Evolutionary conservation across 23 red algal genomes (phyloP).

Genomic region (Gracilariopsis chorda): DNA sequence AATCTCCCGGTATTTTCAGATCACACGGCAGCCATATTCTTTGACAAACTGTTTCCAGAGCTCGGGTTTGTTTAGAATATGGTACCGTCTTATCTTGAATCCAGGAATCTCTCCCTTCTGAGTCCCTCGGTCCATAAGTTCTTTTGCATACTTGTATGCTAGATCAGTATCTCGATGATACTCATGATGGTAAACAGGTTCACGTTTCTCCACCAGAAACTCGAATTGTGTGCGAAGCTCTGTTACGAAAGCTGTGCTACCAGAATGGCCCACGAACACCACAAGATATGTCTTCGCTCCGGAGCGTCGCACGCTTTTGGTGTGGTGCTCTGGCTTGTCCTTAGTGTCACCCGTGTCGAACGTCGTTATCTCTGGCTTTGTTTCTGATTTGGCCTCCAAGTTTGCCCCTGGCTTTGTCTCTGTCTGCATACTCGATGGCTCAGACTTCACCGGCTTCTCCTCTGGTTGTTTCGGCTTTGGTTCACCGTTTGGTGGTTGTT

Average conservation of each 20-base stretch:
- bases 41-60: constrained; percentile 18
- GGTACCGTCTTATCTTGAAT: constrained; percentile 68
- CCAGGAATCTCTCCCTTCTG: constrained; percentile 45
- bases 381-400: no score
- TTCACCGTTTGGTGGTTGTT: no score
- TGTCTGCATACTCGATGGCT: no score
- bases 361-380: not conserved
- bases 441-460: no score
- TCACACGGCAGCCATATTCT: constrained; percentile 57
- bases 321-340: constrained; percentile 3
- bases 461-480: no score
- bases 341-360: no score
- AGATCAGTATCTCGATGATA: constrained; percentile 41
- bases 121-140: constrained; percentile 39
- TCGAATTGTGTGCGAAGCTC: constrained; percentile 58
- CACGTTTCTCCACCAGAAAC: constrained; percentile 32
- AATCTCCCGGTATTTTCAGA: constrained; percentile 64
- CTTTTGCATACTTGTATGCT: constrained; percentile 17
- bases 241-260: constrained; percentile 59
- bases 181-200: constrained; percentile 56
- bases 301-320: not conserved
- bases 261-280: constrained; percentile 80
- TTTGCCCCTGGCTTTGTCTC: no score
- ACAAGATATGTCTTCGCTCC: constrained; percentile 53
- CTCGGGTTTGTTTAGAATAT: constrained; percentile 40